Evolutionary conservation across 345 rosid genomes (phyloP), one percentile per base, ranked within the genome.

Genomic region (Cardamine occulta): DNA sequence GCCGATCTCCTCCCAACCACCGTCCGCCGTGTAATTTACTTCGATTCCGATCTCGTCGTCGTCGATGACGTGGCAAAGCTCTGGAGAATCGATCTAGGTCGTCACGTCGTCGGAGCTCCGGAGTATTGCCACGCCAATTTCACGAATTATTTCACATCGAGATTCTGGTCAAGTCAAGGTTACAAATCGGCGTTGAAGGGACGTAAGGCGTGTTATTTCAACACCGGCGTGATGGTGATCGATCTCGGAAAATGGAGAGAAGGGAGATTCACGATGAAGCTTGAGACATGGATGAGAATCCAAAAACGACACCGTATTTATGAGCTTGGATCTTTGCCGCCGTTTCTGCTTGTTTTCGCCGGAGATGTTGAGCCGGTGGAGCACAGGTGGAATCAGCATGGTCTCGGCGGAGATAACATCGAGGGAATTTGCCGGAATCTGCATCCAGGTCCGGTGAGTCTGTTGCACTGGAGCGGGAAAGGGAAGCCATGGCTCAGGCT

Each of bases 191-290:
- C 86, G 28, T 81, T 88, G 32, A 66, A 51, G 34, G 95, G 86
- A 37, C 72, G 88, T 35, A 81, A 11, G 54, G 74, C 91, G 8
- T 93, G 95, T 53, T 93, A 93, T 70, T 93, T 93, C 75, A 93
- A 90, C 82, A 93, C 96, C 13, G 98, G 98, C 5, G 98, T 93
- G 66, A 93, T 93, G 98, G 95, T 93, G 85, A 91, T 89, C 26
- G 89, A 93, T 76, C 42, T 91, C 35, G 37, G 82, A 79, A 89
- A 81, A 68, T 93, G 97, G 97, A 70, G 98, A 53, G 84, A 86
- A 64, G 92, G 92, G 7, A 81, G 66, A 62, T 82, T 78, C 82
- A 91, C 87, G 6, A 81, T 78, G 87, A 86, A 82, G 73, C 72
- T 93, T 2, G 92, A 89, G 79, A 57, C 71, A 40, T 93, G 97